Percentiles rank a stretch among this genome's conserved stretches.
phyloP scores from a whole-genome alignment of 2,329 filamentous ascomycete species.

The Mollisia scopiformis region DNA sequence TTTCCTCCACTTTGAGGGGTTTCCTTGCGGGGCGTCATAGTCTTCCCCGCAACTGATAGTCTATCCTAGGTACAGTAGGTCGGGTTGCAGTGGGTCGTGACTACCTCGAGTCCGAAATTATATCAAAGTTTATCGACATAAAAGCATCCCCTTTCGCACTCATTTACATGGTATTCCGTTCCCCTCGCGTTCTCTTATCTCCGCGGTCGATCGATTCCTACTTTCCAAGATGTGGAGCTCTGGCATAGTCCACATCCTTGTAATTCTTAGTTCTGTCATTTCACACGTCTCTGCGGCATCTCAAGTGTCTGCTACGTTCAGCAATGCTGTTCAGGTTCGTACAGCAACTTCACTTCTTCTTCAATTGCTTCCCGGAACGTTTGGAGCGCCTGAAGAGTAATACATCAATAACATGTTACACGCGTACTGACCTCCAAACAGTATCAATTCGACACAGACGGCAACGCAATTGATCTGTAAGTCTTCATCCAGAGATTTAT shows the following conservation, averaged over 20 bases:
- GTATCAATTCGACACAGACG: slow-evolving; percentile 29
- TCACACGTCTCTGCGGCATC: slow-evolving; percentile 5
- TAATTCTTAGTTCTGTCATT: slow-evolving; percentile 5
- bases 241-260: not conserved
- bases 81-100: not conserved
- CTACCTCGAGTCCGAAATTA: not conserved
- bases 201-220: not conserved
- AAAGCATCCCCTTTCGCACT: not conserved
- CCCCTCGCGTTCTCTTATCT: not conserved
- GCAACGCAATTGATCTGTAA: slow-evolving; percentile 28
- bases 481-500: no score
- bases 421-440: not conserved
- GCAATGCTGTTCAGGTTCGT: slow-evolving; percentile 12
- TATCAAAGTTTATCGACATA: not conserved
- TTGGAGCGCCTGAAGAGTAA: not conserved
- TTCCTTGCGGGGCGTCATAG: no score
- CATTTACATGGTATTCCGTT: not conserved
- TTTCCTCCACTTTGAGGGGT: not conserved
- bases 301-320: slow-evolving; percentile 21
- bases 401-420: not conserved
- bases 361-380: not conserved
- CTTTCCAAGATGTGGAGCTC: not conserved
- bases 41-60: not conserved
- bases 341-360: not conserved
- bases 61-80: no score